Evolutionary conservation across 805 yeast genomes (phyloP).

Genomic region (Schwanniomyces pseudopolymorphus): DNA sequence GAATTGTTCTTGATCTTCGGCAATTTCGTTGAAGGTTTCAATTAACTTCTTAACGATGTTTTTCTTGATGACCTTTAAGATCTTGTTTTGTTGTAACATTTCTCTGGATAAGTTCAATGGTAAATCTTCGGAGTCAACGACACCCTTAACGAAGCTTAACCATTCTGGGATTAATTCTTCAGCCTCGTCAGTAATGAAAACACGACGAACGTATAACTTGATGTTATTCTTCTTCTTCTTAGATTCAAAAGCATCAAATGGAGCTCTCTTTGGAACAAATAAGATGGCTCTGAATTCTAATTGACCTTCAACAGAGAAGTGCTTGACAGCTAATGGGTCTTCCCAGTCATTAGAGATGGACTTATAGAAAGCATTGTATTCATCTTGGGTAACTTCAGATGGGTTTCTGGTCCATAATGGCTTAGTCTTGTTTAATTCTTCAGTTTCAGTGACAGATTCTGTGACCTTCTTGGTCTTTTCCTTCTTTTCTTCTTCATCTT

Average conservation of each 20-base stretch:
- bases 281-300: constrained; percentile 97
- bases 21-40: constrained; percentile 98
- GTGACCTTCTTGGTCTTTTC: constrained; percentile 83
- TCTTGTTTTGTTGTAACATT: constrained; percentile 99
- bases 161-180: constrained; percentile 99
- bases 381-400: constrained; percentile 94
- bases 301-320: constrained; percentile 99
- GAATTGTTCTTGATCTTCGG: constrained; percentile 98
- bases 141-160: constrained; percentile 97
- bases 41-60: constrained; percentile 97
- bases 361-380: constrained; percentile 98
- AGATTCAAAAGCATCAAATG: constrained; percentile 95
- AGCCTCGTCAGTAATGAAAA: constrained; percentile 98
- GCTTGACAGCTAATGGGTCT: constrained; percentile 99
- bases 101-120: constrained; percentile 99
- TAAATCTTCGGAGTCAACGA: constrained; percentile 98
- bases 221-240: constrained; percentile 99
- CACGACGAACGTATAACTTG: constrained; percentile 98
- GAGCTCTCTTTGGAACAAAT: constrained; percentile 98
- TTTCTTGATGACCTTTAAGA: constrained; percentile 98
- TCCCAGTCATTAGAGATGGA: constrained; percentile 99
- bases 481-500: constrained; percentile 66
- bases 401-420: constrained; percentile 99
- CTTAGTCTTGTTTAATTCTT: constrained; percentile 97
- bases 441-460: constrained; percentile 92